phyloP scores from a whole-genome alignment of 805 yeast genomes.

The Metschnikowia koreensis region DNA sequence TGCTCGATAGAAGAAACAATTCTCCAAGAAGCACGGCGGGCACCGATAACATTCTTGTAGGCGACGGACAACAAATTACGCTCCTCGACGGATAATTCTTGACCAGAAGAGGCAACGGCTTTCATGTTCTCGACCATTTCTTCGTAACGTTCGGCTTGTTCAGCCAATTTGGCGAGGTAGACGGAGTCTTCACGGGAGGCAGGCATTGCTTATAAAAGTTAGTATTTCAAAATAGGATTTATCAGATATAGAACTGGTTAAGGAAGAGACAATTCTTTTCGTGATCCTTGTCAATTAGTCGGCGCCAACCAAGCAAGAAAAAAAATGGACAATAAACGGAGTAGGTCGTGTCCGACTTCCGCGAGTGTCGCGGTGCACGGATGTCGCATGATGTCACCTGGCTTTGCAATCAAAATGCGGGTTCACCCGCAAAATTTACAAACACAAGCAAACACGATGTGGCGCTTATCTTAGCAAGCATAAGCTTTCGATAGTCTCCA shows the following conservation, averaged over 20 bases:
- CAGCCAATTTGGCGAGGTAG: slow-evolving; percentile 96
- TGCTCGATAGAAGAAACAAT: slow-evolving; percentile 97
- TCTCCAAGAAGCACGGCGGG: slow-evolving; percentile 99
- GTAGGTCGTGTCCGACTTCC: slow-evolving; percentile 21
- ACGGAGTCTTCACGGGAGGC: slow-evolving; percentile 96
- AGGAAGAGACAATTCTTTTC: background rate
- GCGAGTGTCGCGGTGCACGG: slow-evolving; percentile 22
- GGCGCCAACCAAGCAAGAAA: slow-evolving; percentile 11
- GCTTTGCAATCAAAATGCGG: slow-evolving; percentile 9
- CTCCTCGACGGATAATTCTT: slow-evolving; percentile 95
- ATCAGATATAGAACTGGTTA: background rate
- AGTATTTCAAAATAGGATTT: slow-evolving; percentile 10
- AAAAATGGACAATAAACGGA: slow-evolving; percentile 19
- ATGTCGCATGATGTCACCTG: slow-evolving; percentile 11
- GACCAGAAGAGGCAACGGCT: slow-evolving; percentile 93
- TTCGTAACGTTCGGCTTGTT: slow-evolving; percentile 99
- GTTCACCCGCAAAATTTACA: slow-evolving; percentile 4
- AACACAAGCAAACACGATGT: background rate
- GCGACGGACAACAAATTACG: slow-evolving; percentile 97
- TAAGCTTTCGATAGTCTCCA: background rate
- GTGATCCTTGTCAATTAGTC: background rate
- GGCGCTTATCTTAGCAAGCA: background rate
- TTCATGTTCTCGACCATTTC: slow-evolving; percentile 99
- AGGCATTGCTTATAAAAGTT: slow-evolving; percentile 47
- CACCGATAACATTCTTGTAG: slow-evolving; percentile 97